Evolutionary conservation across 2,329 filamentous ascomycete genomes (phyloP).

Genomic region (Pseudogymnoascus sp.): DNA sequence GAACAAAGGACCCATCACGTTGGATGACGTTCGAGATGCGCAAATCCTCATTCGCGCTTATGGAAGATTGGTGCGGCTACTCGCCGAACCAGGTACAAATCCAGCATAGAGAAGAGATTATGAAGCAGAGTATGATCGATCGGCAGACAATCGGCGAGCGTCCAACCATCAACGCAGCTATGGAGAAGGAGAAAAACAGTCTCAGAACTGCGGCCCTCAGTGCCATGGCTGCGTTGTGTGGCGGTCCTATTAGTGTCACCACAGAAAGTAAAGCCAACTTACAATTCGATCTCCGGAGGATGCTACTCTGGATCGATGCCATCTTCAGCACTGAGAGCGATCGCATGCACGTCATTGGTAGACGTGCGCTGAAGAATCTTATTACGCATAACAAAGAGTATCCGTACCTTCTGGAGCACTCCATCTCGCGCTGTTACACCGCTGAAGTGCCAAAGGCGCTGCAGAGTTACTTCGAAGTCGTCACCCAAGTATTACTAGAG

Average conservation of each 20-base stretch:
- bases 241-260: conserved; percentile 73
- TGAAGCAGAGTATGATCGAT: conserved; percentile 76
- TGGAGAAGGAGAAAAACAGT: conserved; percentile 95
- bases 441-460: conserved; percentile 74
- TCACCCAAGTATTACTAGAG: conserved; percentile 78
- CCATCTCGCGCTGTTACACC: conserved; percentile 84
- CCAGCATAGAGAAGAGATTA: conserved; percentile 72
- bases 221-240: conserved; percentile 91
- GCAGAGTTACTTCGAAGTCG: conserved; percentile 91
- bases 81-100: conserved; percentile 84
- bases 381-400: conserved; percentile 87
- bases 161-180: conserved; percentile 73
- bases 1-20: conserved; percentile 71
- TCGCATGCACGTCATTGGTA: conserved; percentile 82
- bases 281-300: conserved; percentile 84
- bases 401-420: conserved; percentile 76
- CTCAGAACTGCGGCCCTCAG: conserved; percentile 83
- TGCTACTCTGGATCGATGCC: conserved; percentile 90
- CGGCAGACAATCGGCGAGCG: conserved; percentile 67
- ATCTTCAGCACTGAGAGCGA: conserved; percentile 92
- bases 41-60: conserved; percentile 89
- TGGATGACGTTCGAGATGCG: conserved; percentile 98
- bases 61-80: conserved; percentile 99
- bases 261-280: conserved; percentile 82
- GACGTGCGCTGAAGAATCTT: conserved; percentile 79